A percentile compares a stretch with the other conserved stretches of the same genome.
phyloP scores from a whole-genome alignment of 2,329 filamentous ascomycete genomes.

The Fusarium oxysporum region DNA sequence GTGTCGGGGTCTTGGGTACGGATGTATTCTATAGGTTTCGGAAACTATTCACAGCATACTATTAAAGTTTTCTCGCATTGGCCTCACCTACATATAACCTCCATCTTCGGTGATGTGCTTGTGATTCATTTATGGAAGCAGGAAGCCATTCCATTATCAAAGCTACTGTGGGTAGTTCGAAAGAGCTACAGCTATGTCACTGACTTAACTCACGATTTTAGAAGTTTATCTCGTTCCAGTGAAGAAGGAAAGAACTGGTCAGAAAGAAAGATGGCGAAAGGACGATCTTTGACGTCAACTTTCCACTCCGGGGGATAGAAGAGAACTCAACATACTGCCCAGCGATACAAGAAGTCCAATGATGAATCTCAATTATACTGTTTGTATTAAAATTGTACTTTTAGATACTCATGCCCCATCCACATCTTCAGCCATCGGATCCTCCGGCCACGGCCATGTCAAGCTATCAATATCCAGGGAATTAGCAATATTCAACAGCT shows the following conservation, averaged over 20 bases:
- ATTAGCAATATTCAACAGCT: conserved; percentile 35
- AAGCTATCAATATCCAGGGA: conserved; percentile 38
- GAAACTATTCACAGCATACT: background rate
- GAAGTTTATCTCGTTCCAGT: background rate
- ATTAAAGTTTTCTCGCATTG: background rate
- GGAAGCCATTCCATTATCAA: background rate
- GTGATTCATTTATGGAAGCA: background rate
- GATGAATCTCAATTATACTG: too few species aligned
- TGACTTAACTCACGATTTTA: background rate
- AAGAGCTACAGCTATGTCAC: background rate
- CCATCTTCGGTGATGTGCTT: too few species aligned
- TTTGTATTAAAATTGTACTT: background rate
- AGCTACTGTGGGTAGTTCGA: background rate
- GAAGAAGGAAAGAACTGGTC: background rate
- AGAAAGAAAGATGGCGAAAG: background rate
- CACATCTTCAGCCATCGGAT: background rate
- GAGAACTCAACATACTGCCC: background rate
- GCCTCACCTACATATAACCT: background rate
- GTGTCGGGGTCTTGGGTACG: background rate
- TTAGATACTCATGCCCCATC: background rate
- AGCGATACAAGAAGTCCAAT: too few species aligned
- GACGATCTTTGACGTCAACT: too few species aligned
- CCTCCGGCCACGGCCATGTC: conserved; percentile 35
- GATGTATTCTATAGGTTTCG: background rate
- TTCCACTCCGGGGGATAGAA: fast-evolving